phyloP scores from a whole-genome alignment of 2,329 filamentous ascomycete genomes.

The Esteya vermicola region DNA sequence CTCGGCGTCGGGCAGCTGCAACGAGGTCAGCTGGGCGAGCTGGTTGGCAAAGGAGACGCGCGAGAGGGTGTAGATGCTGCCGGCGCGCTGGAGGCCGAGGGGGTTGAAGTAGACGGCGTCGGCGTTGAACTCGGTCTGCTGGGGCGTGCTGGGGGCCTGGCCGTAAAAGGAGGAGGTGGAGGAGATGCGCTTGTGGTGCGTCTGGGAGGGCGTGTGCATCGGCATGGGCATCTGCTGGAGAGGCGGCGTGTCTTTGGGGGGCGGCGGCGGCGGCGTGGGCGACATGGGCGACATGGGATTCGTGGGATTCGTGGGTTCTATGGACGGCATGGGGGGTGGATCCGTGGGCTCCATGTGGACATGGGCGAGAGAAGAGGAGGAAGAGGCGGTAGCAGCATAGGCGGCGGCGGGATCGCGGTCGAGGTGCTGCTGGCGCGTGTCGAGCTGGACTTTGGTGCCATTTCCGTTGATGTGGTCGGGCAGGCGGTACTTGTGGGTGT shows the following conservation, averaged over 20 bases:
- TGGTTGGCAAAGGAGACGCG: conserved; percentile 87
- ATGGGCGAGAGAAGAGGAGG: too few relatives aligned
- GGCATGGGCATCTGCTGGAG: conserved; percentile 14
- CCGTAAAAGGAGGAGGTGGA: not conserved
- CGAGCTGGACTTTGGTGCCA: conserved; percentile 47
- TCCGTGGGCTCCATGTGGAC: too few relatives aligned
- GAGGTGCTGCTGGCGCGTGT: conserved; percentile 43
- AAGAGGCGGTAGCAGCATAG: not conserved
- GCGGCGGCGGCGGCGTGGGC: conserved; percentile 22
- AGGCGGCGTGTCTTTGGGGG: conserved; percentile 39
- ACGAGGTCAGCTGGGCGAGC: conserved; percentile 78
- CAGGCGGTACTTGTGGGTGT: conserved; percentile 60
- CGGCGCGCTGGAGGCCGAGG: conserved; percentile 51
- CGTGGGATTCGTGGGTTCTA: not conserved
- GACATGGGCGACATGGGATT: too few relatives aligned
- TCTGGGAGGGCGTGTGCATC: not conserved
- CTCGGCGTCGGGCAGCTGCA: conserved; percentile 75
- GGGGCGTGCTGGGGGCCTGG: not conserved
- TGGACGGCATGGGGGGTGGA: too few relatives aligned
- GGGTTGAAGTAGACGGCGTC: conserved; percentile 53
- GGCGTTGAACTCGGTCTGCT: conserved; percentile 27
- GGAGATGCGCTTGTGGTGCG: too few relatives aligned
- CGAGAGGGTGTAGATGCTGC: conserved; percentile 88
- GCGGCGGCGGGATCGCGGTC: conserved; percentile 24
- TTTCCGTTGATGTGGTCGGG: conserved; percentile 57